Evolutionary conservation across 2,329 filamentous ascomycete genomes (phyloP), one percentile per base, ranked within the genome.

Genomic region (Venturia oleaginea): DNA sequence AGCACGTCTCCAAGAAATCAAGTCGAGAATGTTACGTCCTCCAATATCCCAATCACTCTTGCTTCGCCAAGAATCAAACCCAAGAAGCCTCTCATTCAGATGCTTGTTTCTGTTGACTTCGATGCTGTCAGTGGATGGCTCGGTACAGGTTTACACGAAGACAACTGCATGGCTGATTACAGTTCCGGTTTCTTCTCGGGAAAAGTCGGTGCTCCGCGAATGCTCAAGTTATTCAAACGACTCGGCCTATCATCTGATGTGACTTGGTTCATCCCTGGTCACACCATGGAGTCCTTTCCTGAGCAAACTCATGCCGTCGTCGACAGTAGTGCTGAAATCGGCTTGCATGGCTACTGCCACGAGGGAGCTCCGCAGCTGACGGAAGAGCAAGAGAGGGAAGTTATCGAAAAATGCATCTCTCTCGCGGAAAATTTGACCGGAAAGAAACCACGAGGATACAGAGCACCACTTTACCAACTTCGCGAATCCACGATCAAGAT

Each of bases 201-300:
- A 1, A 76, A 79, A 64, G 81, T 84, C n/a, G 83, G 83, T 40
- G 83, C 84, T 0, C 80, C 80, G 0, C 78, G 83, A 11, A 75
- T 86, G 2, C 73, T 86, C 11, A 80, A 78, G 57, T 73, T 86
- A 61, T 81, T 86, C 69, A 76, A 78, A 38, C 82, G 80, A 68
- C 76, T 82, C 51, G 70, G 72, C 1, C 78, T 86, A 30, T 74
- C 81, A 3, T 76, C 83, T 34, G 81, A 80, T 65, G 76, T 82
- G 34, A 85, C 83, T 3, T 86, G 83, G 83, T 85, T 84, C 68
- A 79, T 86, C 13, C 84, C 84, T 0, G 83, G 83, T 59, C 83
- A 86, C 72, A 82, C 79, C 0, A 76, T 83, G 61, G 83, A 86
- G 67, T 83, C 79, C 11, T 86, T 86, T 66, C 83, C 83, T 0